Percentiles rank a stretch among this genome's conserved stretches.
phyloP scores from a whole-genome alignment of 495 filamentous ascomycete genomes.

The Acidiella bohemica region DNA sequence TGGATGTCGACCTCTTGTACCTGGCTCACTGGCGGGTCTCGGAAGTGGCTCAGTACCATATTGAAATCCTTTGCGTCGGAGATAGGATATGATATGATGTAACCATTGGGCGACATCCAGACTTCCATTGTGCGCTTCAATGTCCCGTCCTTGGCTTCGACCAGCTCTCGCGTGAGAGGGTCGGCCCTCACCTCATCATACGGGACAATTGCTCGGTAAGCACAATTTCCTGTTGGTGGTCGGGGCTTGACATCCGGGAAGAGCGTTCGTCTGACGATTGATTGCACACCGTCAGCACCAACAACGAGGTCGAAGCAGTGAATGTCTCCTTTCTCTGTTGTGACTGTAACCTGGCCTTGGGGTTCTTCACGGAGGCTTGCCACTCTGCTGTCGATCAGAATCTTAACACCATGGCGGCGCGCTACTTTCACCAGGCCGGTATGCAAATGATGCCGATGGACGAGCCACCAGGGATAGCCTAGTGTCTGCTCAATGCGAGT shows the following conservation, averaged over 20 bases:
- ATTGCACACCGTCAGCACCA: conserved; percentile 33
- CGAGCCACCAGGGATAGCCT: conserved; percentile 21
- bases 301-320: conserved; percentile 32
- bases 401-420: conserved; percentile 21
- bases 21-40: conserved; percentile 18
- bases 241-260: conserved; percentile 29
- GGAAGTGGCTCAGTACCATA: conserved; percentile 38
- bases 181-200: conserved; percentile 30
- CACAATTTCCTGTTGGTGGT: conserved; percentile 32
- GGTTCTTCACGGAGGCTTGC: conserved; percentile 19
- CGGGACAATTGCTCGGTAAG: conserved; percentile 32
- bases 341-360: conserved; percentile 23
- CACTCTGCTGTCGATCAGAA: conserved; percentile 30
- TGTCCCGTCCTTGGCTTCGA: conserved; percentile 22
- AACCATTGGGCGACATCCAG: conserved; percentile 28
- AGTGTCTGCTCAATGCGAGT: conserved; percentile 12
- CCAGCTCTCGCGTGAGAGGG: conserved; percentile 28
- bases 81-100: conserved; percentile 41
- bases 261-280: conserved; percentile 26
- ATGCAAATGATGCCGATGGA: conserved; percentile 30
- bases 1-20: conserved; percentile 27
- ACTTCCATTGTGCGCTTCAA: conserved; percentile 30
- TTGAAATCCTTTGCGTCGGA: conserved; percentile 36
- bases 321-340: conserved; percentile 24
- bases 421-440: conserved; percentile 29